phyloP scores from a whole-genome alignment of 2,329 filamentous ascomycete genomes.

The Ceratocystis smalleyi region DNA sequence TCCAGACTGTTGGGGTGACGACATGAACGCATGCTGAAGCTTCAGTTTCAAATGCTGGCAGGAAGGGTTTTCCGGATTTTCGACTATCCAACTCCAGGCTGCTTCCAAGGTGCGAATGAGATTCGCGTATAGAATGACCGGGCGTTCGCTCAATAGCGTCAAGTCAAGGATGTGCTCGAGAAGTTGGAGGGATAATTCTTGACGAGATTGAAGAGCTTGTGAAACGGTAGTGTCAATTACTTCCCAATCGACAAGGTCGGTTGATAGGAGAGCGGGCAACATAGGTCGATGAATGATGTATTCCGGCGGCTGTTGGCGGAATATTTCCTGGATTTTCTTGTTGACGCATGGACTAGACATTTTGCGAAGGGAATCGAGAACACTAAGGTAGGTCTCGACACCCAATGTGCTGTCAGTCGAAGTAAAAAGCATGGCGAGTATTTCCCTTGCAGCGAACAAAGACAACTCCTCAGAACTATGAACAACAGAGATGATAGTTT shows the following conservation, averaged over 20 bases:
- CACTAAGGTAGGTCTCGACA: constrained; percentile 46
- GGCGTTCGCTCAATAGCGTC: constrained; percentile 61
- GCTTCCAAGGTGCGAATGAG: constrained; percentile 71
- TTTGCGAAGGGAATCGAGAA: constrained; percentile 44
- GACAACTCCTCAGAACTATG: constrained; percentile 46
- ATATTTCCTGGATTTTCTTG: constrained; percentile 39
- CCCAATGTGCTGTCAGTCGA: constrained; percentile 39
- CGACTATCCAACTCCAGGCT: constrained; percentile 64
- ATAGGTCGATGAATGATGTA: constrained; percentile 43
- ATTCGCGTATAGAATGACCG: constrained; percentile 66
- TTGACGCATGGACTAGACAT: constrained; percentile 40
- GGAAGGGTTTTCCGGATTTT: constrained; percentile 48
- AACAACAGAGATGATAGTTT: constrained; percentile 46
- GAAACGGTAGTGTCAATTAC: constrained; percentile 57
- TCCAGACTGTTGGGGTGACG: constrained; percentile 24
- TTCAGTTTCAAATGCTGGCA: constrained; percentile 58
- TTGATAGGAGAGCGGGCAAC: constrained; percentile 40
- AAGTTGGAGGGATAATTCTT: constrained; percentile 59
- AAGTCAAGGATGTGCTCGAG: constrained; percentile 67
- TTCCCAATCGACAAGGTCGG: constrained; percentile 46
- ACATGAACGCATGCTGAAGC: constrained; percentile 30
- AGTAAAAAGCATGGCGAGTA: constrained; percentile 41
- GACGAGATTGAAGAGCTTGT: constrained; percentile 54
- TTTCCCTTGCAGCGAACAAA: constrained; percentile 43
- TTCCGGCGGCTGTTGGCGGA: constrained; percentile 41